A percentile compares a stretch with the other conserved stretches of the same genome.
Evolutionary conservation across 2,329 filamentous ascomycete species (phyloP).

Genomic region (Colletotrichum magnum): DNA sequence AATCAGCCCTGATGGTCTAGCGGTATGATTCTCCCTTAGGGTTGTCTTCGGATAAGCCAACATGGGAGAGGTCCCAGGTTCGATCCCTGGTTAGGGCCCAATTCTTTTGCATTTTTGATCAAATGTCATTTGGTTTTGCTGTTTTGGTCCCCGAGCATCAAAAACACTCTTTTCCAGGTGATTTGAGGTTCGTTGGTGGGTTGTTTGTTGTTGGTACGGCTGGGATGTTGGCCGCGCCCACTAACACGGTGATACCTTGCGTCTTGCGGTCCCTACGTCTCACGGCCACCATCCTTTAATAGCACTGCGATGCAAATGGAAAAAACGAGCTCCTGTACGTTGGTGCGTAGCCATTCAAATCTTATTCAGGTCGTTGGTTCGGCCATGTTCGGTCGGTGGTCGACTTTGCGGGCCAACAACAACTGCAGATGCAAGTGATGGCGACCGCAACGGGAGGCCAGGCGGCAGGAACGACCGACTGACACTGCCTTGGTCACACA

Average conservation of each 20-base stretch:
- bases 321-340: neutral
- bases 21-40: constrained; percentile 42
- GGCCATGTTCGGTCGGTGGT: neutral
- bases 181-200: neutral
- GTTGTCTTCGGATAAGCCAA: neutral
- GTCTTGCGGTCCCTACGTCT: too few relatives aligned
- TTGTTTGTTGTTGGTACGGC: too few relatives aligned
- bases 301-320: neutral
- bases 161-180: neutral
- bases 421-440: neutral
- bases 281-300: neutral
- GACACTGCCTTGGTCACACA: neutral
- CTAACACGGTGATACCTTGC: too few relatives aligned
- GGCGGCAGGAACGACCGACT: neutral
- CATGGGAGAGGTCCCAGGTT: constrained; percentile 40
- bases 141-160: neutral
- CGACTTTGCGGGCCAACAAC: neutral
- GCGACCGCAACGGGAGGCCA: neutral
- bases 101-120: neutral
- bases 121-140: neutral
- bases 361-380: neutral
- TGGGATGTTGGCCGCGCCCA: too few relatives aligned
- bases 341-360: too few relatives aligned
- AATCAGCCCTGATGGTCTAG: constrained; percentile 40
- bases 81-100: constrained; percentile 39